These are phyloP conservation scores for Candida vaughaniae DNA, from an alignment of 805 yeast genomes.

Conservation along the genomic window DNA sequence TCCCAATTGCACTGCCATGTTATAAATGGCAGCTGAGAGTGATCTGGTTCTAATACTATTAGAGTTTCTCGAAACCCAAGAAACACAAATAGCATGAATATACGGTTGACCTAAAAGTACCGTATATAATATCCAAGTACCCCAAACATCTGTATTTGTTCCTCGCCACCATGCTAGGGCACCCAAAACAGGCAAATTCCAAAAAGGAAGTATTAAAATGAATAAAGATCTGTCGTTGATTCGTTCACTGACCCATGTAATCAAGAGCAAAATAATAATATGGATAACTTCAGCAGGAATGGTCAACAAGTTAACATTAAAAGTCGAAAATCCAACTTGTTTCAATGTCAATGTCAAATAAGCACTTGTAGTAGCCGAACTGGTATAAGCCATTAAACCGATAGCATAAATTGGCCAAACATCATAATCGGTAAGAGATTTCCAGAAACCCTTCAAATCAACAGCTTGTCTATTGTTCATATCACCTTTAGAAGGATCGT, in stretches of 20 bases:
- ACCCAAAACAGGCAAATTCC: constrained; percentile 31
- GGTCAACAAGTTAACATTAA: constrained; percentile 20
- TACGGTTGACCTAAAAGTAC: constrained; percentile 30
- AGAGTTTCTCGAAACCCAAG: constrained; percentile 29
- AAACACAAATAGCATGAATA: constrained; percentile 30
- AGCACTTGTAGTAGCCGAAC: constrained; percentile 17
- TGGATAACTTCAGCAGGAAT: constrained; percentile 27
- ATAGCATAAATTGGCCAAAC: constrained; percentile 26
- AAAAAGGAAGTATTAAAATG: constrained; percentile 24
- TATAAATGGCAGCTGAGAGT: constrained; percentile 28
- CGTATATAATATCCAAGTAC: constrained; percentile 38
- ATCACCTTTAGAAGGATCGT: constrained; percentile 31
- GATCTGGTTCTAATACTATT: constrained; percentile 25
- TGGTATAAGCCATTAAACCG: constrained; percentile 34
- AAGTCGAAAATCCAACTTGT: constrained; percentile 23
- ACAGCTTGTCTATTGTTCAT: constrained; percentile 28
- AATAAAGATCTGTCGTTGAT: constrained; percentile 27
- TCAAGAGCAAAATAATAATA: constrained; percentile 30
- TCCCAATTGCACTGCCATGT: constrained; percentile 26
- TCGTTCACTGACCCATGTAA: constrained; percentile 38
- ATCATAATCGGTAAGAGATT: constrained; percentile 21
- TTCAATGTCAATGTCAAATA: constrained; percentile 53
- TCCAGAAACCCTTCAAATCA: constrained; percentile 16
- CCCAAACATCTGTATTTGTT: constrained; percentile 39
- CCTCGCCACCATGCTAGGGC: constrained; percentile 42